Evolutionary conservation across 176 grass and related monocot species (phyloP).

Genomic region (Melocanna baccifera): DNA sequence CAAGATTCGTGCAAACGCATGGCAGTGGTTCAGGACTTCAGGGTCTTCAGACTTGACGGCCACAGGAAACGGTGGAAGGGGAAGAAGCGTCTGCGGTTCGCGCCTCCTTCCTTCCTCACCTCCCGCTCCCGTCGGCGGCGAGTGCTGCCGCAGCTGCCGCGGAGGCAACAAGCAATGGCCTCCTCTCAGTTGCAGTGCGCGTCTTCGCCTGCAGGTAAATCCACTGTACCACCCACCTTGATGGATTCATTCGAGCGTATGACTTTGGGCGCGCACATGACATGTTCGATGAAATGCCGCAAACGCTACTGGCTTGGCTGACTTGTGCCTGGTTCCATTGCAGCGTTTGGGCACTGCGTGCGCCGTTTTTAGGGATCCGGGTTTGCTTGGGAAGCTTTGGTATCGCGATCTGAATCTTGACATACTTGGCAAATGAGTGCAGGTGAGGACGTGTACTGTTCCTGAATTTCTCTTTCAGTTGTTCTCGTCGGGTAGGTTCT

Average conservation of each 20-base stretch:
- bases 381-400: not conserved
- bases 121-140: too few species aligned
- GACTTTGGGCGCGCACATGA: not conserved
- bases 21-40: too few species aligned
- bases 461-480: not conserved
- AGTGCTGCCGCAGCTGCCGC: too few species aligned
- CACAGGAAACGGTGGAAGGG: too few species aligned
- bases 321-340: not conserved
- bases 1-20: too few species aligned
- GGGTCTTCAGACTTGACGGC: too few species aligned
- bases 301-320: not conserved
- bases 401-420: not conserved
- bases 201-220: too few species aligned
- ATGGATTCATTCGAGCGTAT: not conserved
- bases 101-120: too few species aligned
- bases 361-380: not conserved
- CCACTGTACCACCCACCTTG: too few species aligned
- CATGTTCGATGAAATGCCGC: conserved; percentile 5
- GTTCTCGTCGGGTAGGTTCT: not conserved
- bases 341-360: not conserved
- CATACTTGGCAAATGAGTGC: conserved; percentile 35
- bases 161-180: too few species aligned
- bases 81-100: too few species aligned
- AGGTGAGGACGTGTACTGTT: conserved; percentile 4
- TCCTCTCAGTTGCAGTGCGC: too few species aligned